Evolutionary conservation across 805 yeast genomes (phyloP), one percentile per base, ranked within the genome.

Genomic region (Wilhelminamyces savonicus): DNA sequence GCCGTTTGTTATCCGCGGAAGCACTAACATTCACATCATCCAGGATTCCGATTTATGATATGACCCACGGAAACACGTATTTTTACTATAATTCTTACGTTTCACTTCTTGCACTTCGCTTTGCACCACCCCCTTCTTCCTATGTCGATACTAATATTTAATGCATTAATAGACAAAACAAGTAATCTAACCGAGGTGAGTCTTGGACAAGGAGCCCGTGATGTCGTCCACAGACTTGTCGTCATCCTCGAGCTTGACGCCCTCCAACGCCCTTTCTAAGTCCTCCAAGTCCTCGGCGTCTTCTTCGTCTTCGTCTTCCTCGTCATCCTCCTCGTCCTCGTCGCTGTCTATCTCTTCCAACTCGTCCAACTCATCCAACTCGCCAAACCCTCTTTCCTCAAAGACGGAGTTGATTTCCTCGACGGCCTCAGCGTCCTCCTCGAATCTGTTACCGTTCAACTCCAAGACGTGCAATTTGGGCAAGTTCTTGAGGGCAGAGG

Each of bases 291-390:
- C 68, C 24, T 43, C 45, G 28, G 70, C 71, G 18, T 58, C 69
- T 13, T 52, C 67, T 6, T 41, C 28, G 23, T 41, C 42, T 28
- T 69, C 80, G 3, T 65, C 78, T 4, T 68, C 78, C 8, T 70
- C 79, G 13, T 70, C 80, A 11, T 34, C 38, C 3, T 72, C 81
- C 14, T 77, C 84, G 32, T 77, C 85, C 31, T 76, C 85, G 15
- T 74, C 83, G 27, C 76, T 74, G 39, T 76, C 76, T 21, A 72
- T 64, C 55, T 86, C 96, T 63, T 90, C 98, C 61, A 92, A 73
- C 45, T 92, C 98, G 46, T 90, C 97, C 28, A 92, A 69, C 52
- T 92, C 98, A 47, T 90, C 95, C 20, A 92, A 63, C 53, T 82
- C 90, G 37, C 94, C 95, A 34, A 63, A 57, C 0, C 88, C 92